phyloP scores from a whole-genome alignment of 176 grass and related monocot genomes.

The Alopecurus myosuroides region DNA sequence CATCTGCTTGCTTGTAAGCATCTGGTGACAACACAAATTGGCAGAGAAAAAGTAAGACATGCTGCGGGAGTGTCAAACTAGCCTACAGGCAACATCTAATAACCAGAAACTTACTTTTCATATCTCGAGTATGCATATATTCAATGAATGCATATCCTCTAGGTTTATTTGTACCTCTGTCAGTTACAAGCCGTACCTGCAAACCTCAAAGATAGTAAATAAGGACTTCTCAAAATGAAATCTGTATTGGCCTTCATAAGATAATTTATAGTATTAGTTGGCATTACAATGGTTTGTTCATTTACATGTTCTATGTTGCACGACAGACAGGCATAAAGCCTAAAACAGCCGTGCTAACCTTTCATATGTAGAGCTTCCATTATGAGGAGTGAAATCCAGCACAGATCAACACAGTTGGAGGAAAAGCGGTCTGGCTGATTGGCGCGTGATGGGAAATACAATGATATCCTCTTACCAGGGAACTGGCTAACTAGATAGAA shows the following conservation, averaged over 20 bases:
- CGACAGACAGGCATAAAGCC: slow-evolving; percentile 94
- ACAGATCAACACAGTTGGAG: slow-evolving; percentile 64
- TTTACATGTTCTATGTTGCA: slow-evolving; percentile 69
- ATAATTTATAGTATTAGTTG: not conserved
- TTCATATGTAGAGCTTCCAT: slow-evolving; percentile 65
- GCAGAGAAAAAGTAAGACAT: not conserved
- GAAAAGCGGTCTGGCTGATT: slow-evolving; percentile 59
- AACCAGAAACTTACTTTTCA: slow-evolving; percentile 69
- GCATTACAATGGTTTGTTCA: slow-evolving; percentile 20
- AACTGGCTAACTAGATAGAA: slow-evolving; percentile 37
- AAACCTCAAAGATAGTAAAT: slow-evolving; percentile 32
- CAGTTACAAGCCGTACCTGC: slow-evolving; percentile 75
- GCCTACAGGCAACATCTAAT: not conserved
- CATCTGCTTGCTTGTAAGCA: slow-evolving; percentile 84
- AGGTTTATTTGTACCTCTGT: slow-evolving; percentile 73
- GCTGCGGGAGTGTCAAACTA: not conserved
- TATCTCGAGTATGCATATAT: slow-evolving; percentile 81
- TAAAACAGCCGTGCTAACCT: slow-evolving; percentile 99
- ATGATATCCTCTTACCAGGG: slow-evolving; percentile 88
- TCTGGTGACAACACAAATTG: slow-evolving; percentile 32
- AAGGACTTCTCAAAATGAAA: not conserved
- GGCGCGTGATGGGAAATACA: slow-evolving; percentile 37
- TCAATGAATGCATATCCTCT: slow-evolving; percentile 95
- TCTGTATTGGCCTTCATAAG: not conserved
- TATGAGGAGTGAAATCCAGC: slow-evolving; percentile 64